Evolutionary conservation across 371 early-diverging fungal genomes (phyloP), one percentile per base, ranked within the genome.

Genomic region (Haplosporangium sp.): DNA sequence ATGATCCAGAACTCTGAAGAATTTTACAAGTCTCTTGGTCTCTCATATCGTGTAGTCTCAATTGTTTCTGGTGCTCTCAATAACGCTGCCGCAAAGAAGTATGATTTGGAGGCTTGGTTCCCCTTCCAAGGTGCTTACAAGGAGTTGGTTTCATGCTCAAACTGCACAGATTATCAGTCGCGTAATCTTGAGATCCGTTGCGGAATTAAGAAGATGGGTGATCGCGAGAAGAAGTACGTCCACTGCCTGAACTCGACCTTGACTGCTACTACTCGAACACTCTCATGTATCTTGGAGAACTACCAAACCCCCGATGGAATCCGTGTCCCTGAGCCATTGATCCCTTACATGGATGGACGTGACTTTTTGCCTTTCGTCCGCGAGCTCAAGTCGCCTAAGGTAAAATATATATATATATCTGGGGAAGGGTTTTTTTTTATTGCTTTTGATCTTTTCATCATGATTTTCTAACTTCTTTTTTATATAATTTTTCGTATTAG

Each of bases 101-200:
- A 98, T 87, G 99, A 99, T 86, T 86, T 99, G 68, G 99, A 99
- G 88, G 99, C 99, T 38, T 99, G 95, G 94, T 99, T 99, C 94
- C 99, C 99, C 63, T 95, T 90, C 91, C 98, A 98, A 86, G 95
- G 95, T 66, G 95, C 94, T 72, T 99, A 95, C 88, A 98, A 98
- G 91, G 99, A 99, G 87, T 92, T 99, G 39, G 99, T 99, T 52
- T 96, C 96, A 52, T 99, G 99, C 93, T 97, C 96, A 71, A 99
- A 99, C 94, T 99, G 99, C 89, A 99, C 99, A 19, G 99, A 99
- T 84, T 99, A 96, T 85, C 99, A 98, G 85, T 94, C 95, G 50
- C 92, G 99, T 74, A 89, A 92, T 61, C 89, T 99, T 19, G 99
- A 99, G 82, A 99, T 99, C 85, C 94, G 99, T 69, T 97, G 96